Base-by-base conservation (phyloP, 2,329 filamentous ascomycete species). In the Talaromyces sp. region DNA sequence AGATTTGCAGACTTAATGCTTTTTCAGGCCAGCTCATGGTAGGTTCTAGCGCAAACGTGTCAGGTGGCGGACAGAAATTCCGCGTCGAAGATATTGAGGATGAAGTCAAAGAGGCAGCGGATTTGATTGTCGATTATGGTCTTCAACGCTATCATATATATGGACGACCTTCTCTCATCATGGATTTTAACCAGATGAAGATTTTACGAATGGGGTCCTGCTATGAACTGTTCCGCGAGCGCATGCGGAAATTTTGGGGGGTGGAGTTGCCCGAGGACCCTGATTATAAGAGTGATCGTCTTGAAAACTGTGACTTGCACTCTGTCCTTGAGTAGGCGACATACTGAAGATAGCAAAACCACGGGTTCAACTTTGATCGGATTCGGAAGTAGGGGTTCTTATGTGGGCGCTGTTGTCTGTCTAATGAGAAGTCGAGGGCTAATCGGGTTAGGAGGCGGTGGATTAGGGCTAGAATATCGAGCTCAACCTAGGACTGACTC, bases 81-180 rank as follows among this genome's bases (percentile, higher is more conserved):
- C 35, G 63, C 0, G 67, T 73, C 3, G 72, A 76, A 27, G 72
- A 75, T 22, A 75, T 77, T 31, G 69, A 75, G 63, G 52, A 62
- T 2, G 74, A 76, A 43, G 70, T 77, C 43, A 35, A 60, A 2
- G 65, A 62, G 7, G 69, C 69, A 1, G 75, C 73, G 2, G 70
- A 76, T 68, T 67, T 77, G 3, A 68, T 75, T 7, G 65, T 77
- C 13, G 71, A 77, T 56, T 74, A 77, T 60, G 74, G 75, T 9
- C 62, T 69, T 43, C 68, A 70, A 47, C 69, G 71, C 45, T 75
- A 68, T 57, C 58, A 66, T n/a, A 24, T 68, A 16, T 71, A 72
- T 22, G 66, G 73, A 9, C 63, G 68, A 13, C 70, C 71, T 24
- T 74, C 72, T 16, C 74, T 72, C 4, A 75, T 75, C 65, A 68